These are phyloP conservation scores for Heterobasidion occidentale DNA, from an alignment of 1,284 basidiomycete species.

Conservation along the genomic window DNA sequence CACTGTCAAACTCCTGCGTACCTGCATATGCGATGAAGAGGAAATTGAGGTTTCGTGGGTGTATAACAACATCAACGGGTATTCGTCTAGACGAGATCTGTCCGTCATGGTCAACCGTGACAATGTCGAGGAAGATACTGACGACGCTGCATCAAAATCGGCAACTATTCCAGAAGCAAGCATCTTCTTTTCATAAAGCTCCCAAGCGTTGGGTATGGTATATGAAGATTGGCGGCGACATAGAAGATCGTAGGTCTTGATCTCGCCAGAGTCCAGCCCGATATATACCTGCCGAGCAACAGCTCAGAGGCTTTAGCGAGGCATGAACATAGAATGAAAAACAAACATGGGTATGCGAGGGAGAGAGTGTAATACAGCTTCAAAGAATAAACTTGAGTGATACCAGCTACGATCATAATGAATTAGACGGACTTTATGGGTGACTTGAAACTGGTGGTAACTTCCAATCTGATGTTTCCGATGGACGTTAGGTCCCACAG, in stretches of 20 bases:
- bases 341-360: slow-evolving; percentile 73
- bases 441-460: slow-evolving; percentile 43
- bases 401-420: not conserved
- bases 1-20: slow-evolving; percentile 17
- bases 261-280: slow-evolving; percentile 46
- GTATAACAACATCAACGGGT: slow-evolving; percentile 56
- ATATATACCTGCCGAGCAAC: slow-evolving; percentile 43
- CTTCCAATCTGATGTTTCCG: slow-evolving; percentile 47
- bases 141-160: slow-evolving; percentile 31
- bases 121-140: slow-evolving; percentile 15
- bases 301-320: not conserved
- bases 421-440: slow-evolving; percentile 32
- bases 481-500: slow-evolving; percentile 58
- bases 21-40: slow-evolving; percentile 81
- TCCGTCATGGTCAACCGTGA: not conserved
- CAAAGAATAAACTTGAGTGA: slow-evolving; percentile 7
- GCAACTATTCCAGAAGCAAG: slow-evolving; percentile 39
- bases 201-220: slow-evolving; percentile 70
- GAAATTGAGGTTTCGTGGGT: slow-evolving; percentile 78
- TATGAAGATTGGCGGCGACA: slow-evolving; percentile 60
- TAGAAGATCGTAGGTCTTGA: slow-evolving; percentile 64
- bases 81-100: slow-evolving; percentile 24
- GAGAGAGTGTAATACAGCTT: slow-evolving; percentile 58
- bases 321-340: slow-evolving; percentile 10
- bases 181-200: slow-evolving; percentile 63